These are phyloP conservation scores for Aspergillus sp. DNA, from an alignment of 2,329 filamentous ascomycete species.

Conservation along the genomic window DNA sequence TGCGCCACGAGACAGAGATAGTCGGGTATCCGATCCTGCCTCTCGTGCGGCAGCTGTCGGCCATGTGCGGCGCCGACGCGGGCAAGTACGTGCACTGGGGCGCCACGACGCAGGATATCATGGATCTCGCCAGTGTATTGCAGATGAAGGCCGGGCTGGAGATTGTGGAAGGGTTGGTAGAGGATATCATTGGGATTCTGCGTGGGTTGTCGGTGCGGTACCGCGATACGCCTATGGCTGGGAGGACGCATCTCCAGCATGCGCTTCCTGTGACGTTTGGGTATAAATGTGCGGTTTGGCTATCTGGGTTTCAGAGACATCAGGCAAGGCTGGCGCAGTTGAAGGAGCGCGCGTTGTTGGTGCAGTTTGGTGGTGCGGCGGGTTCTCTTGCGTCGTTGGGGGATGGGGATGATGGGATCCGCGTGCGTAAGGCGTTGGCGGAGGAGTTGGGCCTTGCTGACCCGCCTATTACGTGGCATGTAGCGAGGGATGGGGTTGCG, in stretches of 20 bases:
- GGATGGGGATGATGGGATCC: constrained; percentile 47
- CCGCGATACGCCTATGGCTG: constrained; percentile 57
- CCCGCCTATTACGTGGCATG: constrained; percentile 59
- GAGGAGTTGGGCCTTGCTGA: constrained; percentile 49
- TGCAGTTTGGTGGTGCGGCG: constrained; percentile 59
- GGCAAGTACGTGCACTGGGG: constrained; percentile 59
- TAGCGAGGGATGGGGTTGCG: constrained; percentile 54
- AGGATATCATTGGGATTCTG: constrained; percentile 46
- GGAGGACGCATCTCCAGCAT: constrained; percentile 59
- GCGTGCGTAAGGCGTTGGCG: constrained; percentile 52
- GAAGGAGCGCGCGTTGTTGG: constrained; percentile 48
- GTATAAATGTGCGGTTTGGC: constrained; percentile 58
- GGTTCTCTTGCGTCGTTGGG: constrained; percentile 57
- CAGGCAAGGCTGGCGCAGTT: constrained; percentile 50
- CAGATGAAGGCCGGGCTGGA: constrained; percentile 54
- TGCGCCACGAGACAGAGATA: constrained; percentile 50
- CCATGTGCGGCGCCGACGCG: constrained; percentile 30
- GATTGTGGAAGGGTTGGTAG: constrained; percentile 49
- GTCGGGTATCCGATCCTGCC: constrained; percentile 57
- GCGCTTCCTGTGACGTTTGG: constrained; percentile 59
- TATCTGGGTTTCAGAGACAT: constrained; percentile 53
- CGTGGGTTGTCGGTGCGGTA: constrained; percentile 46
- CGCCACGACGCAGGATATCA: constrained; percentile 61
- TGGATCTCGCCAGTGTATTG: constrained; percentile 55
- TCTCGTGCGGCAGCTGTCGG: constrained; percentile 50